A percentile compares a stretch with the other conserved stretches of the same genome.
These are phyloP conservation scores for Conticribra guillardii DNA, from an alignment of 108 stramenopile species.

Conservation along the genomic window DNA sequence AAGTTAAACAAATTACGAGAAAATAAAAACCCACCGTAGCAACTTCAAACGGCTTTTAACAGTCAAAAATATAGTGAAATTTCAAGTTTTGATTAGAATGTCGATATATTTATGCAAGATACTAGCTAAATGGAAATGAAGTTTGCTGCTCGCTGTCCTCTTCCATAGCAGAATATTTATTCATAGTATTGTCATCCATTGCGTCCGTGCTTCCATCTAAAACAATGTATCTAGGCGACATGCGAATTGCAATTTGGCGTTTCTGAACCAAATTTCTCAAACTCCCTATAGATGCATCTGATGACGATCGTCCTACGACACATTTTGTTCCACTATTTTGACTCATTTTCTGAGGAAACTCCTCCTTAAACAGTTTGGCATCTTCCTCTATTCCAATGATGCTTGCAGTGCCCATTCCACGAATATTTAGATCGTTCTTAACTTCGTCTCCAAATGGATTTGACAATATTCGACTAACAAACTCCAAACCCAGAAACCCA, in stretches of 20 bases:
- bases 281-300: neutral
- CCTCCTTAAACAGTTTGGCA: slow-evolving; percentile 20
- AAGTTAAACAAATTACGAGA: too few species aligned
- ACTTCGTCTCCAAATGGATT: slow-evolving; percentile 76
- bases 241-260: neutral
- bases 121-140: too few species aligned
- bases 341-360: neutral
- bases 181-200: neutral
- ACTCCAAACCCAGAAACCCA: slow-evolving; percentile 65
- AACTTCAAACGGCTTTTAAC: too few species aligned
- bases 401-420: slow-evolving; percentile 47
- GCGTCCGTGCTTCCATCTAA: neutral
- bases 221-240: neutral
- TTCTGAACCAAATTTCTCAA: neutral
- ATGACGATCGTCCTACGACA: too few species aligned
- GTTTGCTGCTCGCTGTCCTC: too few species aligned
- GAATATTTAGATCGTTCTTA: slow-evolving; percentile 47
- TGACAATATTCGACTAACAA: slow-evolving; percentile 57
- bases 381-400: slow-evolving; percentile 49
- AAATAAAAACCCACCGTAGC: too few species aligned
- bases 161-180: too few species aligned
- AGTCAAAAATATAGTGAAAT: too few species aligned
- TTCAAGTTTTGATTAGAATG: too few species aligned
- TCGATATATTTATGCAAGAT: too few species aligned
- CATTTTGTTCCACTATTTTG: too few species aligned